These are phyloP conservation scores for Penicillium nucicola DNA, from an alignment of 495 filamentous ascomycete genomes.

Conservation along the genomic window DNA sequence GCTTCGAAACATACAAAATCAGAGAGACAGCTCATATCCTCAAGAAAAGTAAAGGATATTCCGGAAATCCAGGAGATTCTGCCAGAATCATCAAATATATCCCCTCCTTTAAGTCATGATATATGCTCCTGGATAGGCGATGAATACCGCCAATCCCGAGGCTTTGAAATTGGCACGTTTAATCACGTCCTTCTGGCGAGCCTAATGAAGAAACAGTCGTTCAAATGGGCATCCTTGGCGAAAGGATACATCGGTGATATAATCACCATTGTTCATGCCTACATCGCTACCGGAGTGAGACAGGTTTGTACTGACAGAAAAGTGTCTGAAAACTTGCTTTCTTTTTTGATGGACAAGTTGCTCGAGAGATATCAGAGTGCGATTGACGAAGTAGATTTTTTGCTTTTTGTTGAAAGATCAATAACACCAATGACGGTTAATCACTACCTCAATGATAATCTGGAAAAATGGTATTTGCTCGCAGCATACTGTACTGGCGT, in stretches of 20 bases:
- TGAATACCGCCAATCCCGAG: slow-evolving; percentile 26
- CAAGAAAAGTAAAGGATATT: no score
- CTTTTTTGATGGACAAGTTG: slow-evolving; percentile 41
- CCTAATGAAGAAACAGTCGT: slow-evolving; percentile 52
- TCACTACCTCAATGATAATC: slow-evolving; percentile 50
- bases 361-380: slow-evolving; percentile 40
- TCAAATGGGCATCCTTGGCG: slow-evolving; percentile 50
- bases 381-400: slow-evolving; percentile 38
- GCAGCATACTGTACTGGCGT: slow-evolving; percentile 14
- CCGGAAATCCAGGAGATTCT: slow-evolving; percentile 24
- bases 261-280: slow-evolving; percentile 44
- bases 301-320: slow-evolving; percentile 35
- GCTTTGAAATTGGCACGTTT: slow-evolving; percentile 41
- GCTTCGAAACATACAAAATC: background rate
- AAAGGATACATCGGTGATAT: slow-evolving; percentile 44
- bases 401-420: slow-evolving; percentile 49
- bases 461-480: slow-evolving; percentile 38
- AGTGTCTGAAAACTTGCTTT: slow-evolving; percentile 35
- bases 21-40: background rate
- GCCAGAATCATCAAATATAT: background rate
- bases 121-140: slow-evolving; percentile 34
- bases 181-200: slow-evolving; percentile 36
- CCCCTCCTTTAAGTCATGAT: background rate
- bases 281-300: slow-evolving; percentile 37
- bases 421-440: slow-evolving; percentile 47